These are phyloP conservation scores for Bolboschoenus planiculmis DNA, from an alignment of 176 grass and related monocot species.

Conservation along the genomic window DNA sequence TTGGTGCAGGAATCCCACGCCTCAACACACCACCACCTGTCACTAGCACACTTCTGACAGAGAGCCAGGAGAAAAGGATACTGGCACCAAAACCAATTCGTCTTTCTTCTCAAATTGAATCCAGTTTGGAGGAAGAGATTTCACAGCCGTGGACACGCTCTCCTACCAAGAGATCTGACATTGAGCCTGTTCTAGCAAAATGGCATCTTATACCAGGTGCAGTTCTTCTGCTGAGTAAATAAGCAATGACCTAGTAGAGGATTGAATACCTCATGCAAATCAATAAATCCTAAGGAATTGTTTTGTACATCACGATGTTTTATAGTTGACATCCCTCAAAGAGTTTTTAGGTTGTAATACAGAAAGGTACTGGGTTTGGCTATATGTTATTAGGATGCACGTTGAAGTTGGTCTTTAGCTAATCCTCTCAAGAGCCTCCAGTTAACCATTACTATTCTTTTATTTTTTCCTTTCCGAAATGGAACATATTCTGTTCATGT, in stretches of 20 bases:
- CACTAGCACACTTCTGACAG: conserved; percentile 53
- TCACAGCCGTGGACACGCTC: conserved; percentile 84
- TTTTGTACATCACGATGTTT: not conserved
- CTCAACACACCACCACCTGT: conserved; percentile 89
- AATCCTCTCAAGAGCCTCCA: not conserved
- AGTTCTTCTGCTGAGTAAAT: conserved; percentile 22
- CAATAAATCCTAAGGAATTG: not conserved
- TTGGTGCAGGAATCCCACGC: conserved; percentile 69
- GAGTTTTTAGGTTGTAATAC: not conserved
- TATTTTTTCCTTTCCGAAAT: not conserved
- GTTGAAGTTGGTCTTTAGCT: not conserved
- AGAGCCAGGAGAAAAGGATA: conserved; percentile 85
- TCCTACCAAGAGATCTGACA: conserved; percentile 77
- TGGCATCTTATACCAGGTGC: conserved; percentile 85
- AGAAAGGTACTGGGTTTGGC: not conserved
- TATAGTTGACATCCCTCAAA: not conserved
- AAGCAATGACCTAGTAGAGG: not conserved
- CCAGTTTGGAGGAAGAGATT: conserved; percentile 60
- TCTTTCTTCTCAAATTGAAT: conserved; percentile 36
- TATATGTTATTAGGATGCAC: not conserved
- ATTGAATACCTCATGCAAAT: not conserved
- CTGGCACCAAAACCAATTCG: conserved; percentile 74
- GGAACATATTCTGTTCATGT: not conserved
- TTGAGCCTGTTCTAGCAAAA: conserved; percentile 67
- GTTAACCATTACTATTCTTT: not conserved